Evolutionary conservation across 139 green algal genomes (phyloP).

Genomic region (Pleodorina starrii): DNA sequence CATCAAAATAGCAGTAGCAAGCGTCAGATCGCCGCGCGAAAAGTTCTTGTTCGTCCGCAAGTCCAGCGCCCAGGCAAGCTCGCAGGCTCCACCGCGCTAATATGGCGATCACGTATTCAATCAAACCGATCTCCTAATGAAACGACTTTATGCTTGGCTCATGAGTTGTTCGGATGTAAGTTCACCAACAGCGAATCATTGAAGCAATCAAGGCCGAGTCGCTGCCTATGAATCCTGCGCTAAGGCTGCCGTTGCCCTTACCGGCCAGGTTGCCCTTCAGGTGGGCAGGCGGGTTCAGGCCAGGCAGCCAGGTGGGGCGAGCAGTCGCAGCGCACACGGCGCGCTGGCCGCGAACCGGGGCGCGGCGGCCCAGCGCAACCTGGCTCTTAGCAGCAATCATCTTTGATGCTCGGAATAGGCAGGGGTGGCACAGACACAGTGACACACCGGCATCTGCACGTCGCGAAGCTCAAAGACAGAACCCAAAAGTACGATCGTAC

Average conservation of each 20-base stretch:
- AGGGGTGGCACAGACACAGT: conserved; percentile 23
- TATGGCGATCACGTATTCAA: too few species aligned
- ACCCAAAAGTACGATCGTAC: not conserved
- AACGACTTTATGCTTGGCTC: too few species aligned
- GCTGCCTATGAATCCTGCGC: too few species aligned
- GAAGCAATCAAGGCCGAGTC: too few species aligned
- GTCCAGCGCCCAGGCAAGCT: too few species aligned
- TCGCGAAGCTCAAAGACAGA: not conserved
- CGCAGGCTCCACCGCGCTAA: too few species aligned
- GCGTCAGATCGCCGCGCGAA: not conserved
- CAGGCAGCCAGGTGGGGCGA: conserved; percentile 51
- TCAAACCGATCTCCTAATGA: too few species aligned
- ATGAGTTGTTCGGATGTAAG: too few species aligned
- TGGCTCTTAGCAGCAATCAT: conserved; percentile 42
- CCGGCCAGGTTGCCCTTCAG: conserved; percentile 65
- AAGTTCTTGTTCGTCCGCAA: too few species aligned
- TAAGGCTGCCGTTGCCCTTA: conserved; percentile 43
- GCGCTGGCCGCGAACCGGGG: conserved; percentile 26
- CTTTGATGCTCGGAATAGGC: conserved; percentile 9
- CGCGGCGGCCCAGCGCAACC: conserved; percentile 34
- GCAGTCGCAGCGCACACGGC: conserved; percentile 16
- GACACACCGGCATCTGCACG: not conserved
- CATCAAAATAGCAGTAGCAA: not conserved
- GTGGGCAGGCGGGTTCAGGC: conserved; percentile 51
- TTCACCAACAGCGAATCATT: too few species aligned